Evolutionary conservation across 164 flowering plant genomes (phyloP).

Genomic region (Nymphaea thermarum): DNA sequence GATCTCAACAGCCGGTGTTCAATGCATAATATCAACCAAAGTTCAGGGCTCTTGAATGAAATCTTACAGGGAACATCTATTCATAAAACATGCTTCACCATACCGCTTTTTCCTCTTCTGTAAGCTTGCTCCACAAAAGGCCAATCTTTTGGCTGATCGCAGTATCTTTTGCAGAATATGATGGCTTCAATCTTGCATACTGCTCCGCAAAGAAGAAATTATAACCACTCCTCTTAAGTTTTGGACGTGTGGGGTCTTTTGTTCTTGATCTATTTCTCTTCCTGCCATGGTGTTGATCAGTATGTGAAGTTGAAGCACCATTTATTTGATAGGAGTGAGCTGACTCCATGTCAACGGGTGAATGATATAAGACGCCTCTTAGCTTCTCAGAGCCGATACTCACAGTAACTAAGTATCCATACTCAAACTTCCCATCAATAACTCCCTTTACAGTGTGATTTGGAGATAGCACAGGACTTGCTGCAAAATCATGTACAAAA

Average conservation of each 20-base stretch:
- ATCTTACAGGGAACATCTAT: too few relatives aligned
- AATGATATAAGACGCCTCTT: slow-evolving; percentile 71
- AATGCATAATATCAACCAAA: too few relatives aligned
- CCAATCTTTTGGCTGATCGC: slow-evolving; percentile 46
- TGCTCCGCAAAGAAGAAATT: slow-evolving; percentile 64
- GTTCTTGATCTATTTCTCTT: slow-evolving; percentile 31
- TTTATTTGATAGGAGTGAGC: slow-evolving; percentile 6
- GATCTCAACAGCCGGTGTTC: too few relatives aligned
- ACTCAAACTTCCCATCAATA: slow-evolving; percentile 72
- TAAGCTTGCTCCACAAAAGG: slow-evolving; percentile 40
- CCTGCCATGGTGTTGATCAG: slow-evolving; percentile 19
- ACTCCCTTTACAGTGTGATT: slow-evolving; percentile 44
- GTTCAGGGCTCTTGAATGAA: too few relatives aligned
- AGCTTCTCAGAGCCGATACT: slow-evolving; percentile 43
- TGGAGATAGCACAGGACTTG: slow-evolving; percentile 15
- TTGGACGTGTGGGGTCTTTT: slow-evolving; percentile 44
- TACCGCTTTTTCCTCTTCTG: slow-evolving; percentile 63
- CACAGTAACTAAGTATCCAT: slow-evolving; percentile 64
- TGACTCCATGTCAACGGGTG: slow-evolving; percentile 14
- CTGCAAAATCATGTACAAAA: slow-evolving; percentile 15
- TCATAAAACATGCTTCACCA: not conserved
- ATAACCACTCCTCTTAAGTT: slow-evolving; percentile 51
- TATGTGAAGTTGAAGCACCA: slow-evolving; percentile 14
- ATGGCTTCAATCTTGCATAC: slow-evolving; percentile 36
- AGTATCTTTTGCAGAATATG: slow-evolving; percentile 36